Evolutionary conservation across 371 early-diverging fungal species (phyloP).

Genomic region (Lichtheimia hyalospora): DNA sequence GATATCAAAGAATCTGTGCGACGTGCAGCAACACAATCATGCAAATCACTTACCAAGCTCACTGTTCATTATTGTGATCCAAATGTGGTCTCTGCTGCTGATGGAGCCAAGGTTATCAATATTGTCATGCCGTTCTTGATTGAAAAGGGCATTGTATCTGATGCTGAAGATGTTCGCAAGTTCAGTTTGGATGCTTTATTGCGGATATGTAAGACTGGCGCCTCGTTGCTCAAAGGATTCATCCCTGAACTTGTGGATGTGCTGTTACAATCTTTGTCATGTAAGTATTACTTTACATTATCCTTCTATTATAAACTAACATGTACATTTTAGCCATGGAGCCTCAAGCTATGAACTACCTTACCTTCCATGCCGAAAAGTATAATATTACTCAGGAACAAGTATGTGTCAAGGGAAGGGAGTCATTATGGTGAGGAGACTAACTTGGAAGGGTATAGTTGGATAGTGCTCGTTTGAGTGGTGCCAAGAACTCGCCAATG

Average conservation of each 20-base stretch:
- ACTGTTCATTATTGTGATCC: slow-evolving; percentile 90
- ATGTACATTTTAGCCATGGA: slow-evolving; percentile 37
- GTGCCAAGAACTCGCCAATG: slow-evolving; percentile 76
- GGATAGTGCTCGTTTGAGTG: slow-evolving; percentile 72
- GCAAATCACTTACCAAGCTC: slow-evolving; percentile 74
- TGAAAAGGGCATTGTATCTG: slow-evolving; percentile 77
- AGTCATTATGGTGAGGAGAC: too few relatives aligned
- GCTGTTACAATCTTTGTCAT: slow-evolving; percentile 80
- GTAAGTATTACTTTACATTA: slow-evolving; percentile 27
- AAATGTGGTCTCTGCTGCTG: slow-evolving; percentile 45
- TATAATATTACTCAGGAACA: slow-evolving; percentile 89
- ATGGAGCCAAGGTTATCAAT: slow-evolving; percentile 71
- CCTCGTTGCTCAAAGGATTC: slow-evolving; percentile 70
- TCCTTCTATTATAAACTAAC: background rate
- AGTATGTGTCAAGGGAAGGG: slow-evolving; percentile 4
- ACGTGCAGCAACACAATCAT: slow-evolving; percentile 77
- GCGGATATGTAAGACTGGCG: slow-evolving; percentile 79
- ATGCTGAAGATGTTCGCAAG: slow-evolving; percentile 86
- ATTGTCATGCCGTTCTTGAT: slow-evolving; percentile 88
- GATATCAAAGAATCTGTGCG: slow-evolving; percentile 95
- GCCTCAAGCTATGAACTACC: slow-evolving; percentile 72
- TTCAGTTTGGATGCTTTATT: slow-evolving; percentile 83
- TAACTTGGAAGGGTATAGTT: slow-evolving; percentile 26
- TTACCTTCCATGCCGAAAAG: slow-evolving; percentile 88
- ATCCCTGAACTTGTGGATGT: slow-evolving; percentile 71